Evolutionary conservation across 2,329 filamentous ascomycete species (phyloP).

Genomic region (Emmonsia crescens): DNA sequence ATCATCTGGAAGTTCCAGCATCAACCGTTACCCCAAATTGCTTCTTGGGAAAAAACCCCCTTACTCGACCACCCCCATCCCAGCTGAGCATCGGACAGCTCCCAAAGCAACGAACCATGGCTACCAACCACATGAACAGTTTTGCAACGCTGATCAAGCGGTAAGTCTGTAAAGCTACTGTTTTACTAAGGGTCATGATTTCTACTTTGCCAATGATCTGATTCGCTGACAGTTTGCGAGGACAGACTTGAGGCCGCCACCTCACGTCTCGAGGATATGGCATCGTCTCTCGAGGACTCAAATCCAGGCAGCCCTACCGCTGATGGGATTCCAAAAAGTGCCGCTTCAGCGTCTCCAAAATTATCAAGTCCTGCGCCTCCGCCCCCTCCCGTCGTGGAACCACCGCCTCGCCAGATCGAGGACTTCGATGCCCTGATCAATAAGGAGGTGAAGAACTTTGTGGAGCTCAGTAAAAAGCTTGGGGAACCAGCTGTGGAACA

Average conservation of each 20-base stretch:
- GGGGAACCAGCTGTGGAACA: slow-evolving; percentile 72
- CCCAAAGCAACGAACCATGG: slow-evolving; percentile 42
- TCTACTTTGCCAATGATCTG: slow-evolving; percentile 32
- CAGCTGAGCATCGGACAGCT: not conserved
- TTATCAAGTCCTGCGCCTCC: slow-evolving; percentile 22
- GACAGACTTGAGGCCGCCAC: slow-evolving; percentile 93
- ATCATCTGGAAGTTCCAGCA: not conserved
- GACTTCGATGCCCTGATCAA: slow-evolving; percentile 76
- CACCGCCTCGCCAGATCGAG: slow-evolving; percentile 65
- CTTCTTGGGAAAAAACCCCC: too few species aligned
- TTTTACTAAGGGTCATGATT: not conserved
- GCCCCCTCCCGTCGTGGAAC: slow-evolving; percentile 41
- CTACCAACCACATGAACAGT: slow-evolving; percentile 77
- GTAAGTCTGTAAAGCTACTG: slow-evolving; percentile 43
- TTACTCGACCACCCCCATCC: not conserved
- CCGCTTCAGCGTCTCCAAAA: slow-evolving; percentile 18
- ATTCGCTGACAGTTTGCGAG: slow-evolving; percentile 25
- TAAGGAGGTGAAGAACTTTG: slow-evolving; percentile 64
- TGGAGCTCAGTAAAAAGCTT: slow-evolving; percentile 64
- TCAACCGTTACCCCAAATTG: not conserved
- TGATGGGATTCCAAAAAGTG: slow-evolving; percentile 24
- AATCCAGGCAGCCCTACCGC: slow-evolving; percentile 26
- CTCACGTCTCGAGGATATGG: slow-evolving; percentile 91
- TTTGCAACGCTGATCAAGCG: slow-evolving; percentile 95
- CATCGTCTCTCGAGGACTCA: slow-evolving; percentile 54